Evolutionary conservation across 306 rosid genomes (phyloP).

Genomic region (Ammopiptanthus mongolicus): DNA sequence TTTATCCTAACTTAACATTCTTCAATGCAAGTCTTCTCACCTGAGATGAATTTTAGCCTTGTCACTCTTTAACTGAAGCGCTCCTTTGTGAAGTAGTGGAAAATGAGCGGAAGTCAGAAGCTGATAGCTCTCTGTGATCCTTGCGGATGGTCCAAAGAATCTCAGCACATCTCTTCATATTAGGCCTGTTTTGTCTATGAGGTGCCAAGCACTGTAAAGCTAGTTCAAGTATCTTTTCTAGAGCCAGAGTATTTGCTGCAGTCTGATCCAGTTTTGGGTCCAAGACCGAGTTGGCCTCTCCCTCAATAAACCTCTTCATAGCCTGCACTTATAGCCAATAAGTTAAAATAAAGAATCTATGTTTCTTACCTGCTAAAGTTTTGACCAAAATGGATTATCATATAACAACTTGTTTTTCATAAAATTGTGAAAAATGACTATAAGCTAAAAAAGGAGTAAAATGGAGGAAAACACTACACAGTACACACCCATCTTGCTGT

Average conservation of each 20-base stretch:
- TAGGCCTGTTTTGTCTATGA: conserved; percentile 79
- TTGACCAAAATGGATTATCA: not conserved
- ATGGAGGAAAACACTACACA: conserved; percentile 23
- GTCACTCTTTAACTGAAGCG: conserved; percentile 28
- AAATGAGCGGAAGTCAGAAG: conserved; percentile 49
- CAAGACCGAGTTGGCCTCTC: conserved; percentile 48
- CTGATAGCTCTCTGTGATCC: conserved; percentile 59
- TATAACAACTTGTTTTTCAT: too few relatives aligned
- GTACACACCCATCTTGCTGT: conserved; percentile 84
- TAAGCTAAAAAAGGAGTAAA: not conserved
- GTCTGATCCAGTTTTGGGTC: conserved; percentile 68
- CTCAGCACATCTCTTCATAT: conserved; percentile 89
- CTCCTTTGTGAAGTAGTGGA: conserved; percentile 56
- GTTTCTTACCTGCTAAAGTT: not conserved
- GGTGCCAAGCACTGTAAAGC: conserved; percentile 94
- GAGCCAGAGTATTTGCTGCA: conserved; percentile 46
- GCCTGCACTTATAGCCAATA: conserved; percentile 60
- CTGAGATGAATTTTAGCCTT: not conserved
- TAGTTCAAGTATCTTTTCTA: conserved; percentile 78
- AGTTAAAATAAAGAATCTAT: not conserved
- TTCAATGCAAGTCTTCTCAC: conserved; percentile 1
- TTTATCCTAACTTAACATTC: not conserved
- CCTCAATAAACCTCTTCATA: conserved; percentile 67
- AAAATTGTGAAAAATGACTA: not conserved
- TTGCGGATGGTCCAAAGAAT: conserved; percentile 91